Percentiles rank a stretch among this genome's conserved stretches.
Evolutionary conservation across 768 basidiomycete species (phyloP).

Genomic region (Tricholoma terreum): DNA sequence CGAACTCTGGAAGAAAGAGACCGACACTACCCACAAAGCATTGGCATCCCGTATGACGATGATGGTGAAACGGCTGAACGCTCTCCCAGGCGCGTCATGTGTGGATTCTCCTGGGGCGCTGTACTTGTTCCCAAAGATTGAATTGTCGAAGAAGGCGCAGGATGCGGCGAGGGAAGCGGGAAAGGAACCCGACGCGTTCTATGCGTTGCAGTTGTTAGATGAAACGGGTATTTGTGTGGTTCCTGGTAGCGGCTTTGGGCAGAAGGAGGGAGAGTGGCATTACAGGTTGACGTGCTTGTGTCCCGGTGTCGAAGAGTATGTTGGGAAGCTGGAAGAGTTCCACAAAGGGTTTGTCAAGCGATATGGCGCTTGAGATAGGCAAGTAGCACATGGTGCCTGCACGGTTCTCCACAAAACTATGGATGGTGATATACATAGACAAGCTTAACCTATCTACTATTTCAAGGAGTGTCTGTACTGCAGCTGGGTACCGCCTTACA

Average conservation of each 20-base stretch:
- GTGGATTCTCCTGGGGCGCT: constrained; percentile 89
- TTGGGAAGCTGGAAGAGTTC: constrained; percentile 68
- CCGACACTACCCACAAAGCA: constrained; percentile 70
- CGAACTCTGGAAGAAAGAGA: constrained; percentile 79
- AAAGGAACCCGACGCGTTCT: constrained; percentile 86
- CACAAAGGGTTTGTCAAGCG: constrained; percentile 31
- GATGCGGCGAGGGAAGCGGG: constrained; percentile 68
- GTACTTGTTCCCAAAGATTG: constrained; percentile 88
- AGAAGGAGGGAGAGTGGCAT: constrained; percentile 87
- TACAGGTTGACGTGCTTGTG: constrained; percentile 92
- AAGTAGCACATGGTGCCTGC: background rate
- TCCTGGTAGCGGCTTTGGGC: constrained; percentile 93
- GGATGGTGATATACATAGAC: too few species aligned
- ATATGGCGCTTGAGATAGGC: constrained; percentile 15
- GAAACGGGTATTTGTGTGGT: constrained; percentile 92
- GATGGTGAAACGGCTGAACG: constrained; percentile 80
- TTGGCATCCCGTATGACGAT: constrained; percentile 64
- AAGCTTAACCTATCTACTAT: too few species aligned
- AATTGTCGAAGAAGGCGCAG: constrained; percentile 68
- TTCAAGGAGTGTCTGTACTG: too few species aligned
- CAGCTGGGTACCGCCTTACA: too few species aligned
- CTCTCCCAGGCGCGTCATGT: constrained; percentile 84
- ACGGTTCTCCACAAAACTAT: background rate
- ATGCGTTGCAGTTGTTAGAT: constrained; percentile 80
- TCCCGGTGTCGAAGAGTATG: constrained; percentile 92